A percentile compares a stretch with the other conserved stretches of the same genome.
Conservation (phyloP, 108 stramenopile species). For the Nitzschia putrida region DNA sequence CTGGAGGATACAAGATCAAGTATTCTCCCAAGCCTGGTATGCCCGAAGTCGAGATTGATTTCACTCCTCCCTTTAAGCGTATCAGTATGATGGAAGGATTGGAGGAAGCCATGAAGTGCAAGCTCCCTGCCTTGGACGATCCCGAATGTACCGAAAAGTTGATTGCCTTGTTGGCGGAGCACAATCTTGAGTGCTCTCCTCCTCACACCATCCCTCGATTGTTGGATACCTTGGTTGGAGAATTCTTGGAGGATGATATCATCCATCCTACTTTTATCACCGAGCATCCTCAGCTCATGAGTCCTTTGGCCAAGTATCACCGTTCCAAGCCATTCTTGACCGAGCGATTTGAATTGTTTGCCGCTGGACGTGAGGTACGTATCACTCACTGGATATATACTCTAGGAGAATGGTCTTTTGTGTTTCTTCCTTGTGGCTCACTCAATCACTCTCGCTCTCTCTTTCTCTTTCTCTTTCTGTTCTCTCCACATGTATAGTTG, state of each 20-base stretch:
- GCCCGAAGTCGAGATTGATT: slow-evolving; percentile 92
- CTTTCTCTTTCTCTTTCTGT: slow-evolving; percentile 26
- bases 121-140: slow-evolving; percentile 85
- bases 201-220: slow-evolving; percentile 96
- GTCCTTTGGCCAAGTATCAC: slow-evolving; percentile 98
- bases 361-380: slow-evolving; percentile 93
- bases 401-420: not conserved
- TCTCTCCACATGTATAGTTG: no score
- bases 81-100: slow-evolving; percentile 97
- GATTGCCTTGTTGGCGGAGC: slow-evolving; percentile 67
- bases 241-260: slow-evolving; percentile 93
- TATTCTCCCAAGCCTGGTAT: slow-evolving; percentile 93
- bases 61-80: slow-evolving; percentile 97
- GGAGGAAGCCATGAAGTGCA: slow-evolving; percentile 84
- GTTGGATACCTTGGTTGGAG: slow-evolving; percentile 96
- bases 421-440: slow-evolving; percentile 27
- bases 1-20: slow-evolving; percentile 93
- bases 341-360: slow-evolving; percentile 99
- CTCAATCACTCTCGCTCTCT: slow-evolving; percentile 23
- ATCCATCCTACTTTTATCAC: slow-evolving; percentile 89
- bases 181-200: slow-evolving; percentile 86
- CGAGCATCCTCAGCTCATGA: slow-evolving; percentile 98
- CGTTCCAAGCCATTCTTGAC: slow-evolving; percentile 91
- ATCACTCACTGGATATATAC: not conserved
- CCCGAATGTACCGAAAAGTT: slow-evolving; percentile 85